A percentile compares a stretch with the other conserved stretches of the same genome.
phyloP scores from a whole-genome alignment of 257 asterid genomes.

The Gentiana straminea region DNA sequence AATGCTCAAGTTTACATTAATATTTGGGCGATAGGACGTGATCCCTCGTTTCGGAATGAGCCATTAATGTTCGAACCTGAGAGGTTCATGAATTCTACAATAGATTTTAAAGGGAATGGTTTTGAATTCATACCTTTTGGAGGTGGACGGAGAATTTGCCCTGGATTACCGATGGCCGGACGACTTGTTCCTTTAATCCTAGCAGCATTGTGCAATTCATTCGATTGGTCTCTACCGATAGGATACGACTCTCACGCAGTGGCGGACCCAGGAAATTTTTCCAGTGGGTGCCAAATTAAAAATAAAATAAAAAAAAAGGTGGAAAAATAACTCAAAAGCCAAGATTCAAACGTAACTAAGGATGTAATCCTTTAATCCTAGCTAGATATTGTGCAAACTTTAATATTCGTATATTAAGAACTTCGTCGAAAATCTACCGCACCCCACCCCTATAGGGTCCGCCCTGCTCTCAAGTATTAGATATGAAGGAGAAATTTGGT shows the following conservation, averaged over 20 bases:
- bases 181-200: background rate
- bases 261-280: too few relatives aligned
- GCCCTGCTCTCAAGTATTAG: background rate
- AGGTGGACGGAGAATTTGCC: background rate
- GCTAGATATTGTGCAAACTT: too few relatives aligned
- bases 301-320: too few relatives aligned
- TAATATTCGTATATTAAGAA: too few relatives aligned
- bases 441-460: too few relatives aligned
- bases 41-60: background rate
- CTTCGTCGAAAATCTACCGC: too few relatives aligned
- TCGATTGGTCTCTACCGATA: background rate
- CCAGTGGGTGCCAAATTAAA: too few relatives aligned
- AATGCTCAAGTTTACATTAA: too few relatives aligned
- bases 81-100: background rate
- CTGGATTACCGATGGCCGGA: background rate
- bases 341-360: too few relatives aligned
- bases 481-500: background rate
- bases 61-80: background rate
- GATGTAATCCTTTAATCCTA: too few relatives aligned
- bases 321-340: too few relatives aligned
- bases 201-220: background rate
- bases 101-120: background rate
- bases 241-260: background rate
- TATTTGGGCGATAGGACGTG: too few relatives aligned
- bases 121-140: background rate